Conservation (phyloP, 139 green algal genomes). For the Volvox africanus region DNA sequence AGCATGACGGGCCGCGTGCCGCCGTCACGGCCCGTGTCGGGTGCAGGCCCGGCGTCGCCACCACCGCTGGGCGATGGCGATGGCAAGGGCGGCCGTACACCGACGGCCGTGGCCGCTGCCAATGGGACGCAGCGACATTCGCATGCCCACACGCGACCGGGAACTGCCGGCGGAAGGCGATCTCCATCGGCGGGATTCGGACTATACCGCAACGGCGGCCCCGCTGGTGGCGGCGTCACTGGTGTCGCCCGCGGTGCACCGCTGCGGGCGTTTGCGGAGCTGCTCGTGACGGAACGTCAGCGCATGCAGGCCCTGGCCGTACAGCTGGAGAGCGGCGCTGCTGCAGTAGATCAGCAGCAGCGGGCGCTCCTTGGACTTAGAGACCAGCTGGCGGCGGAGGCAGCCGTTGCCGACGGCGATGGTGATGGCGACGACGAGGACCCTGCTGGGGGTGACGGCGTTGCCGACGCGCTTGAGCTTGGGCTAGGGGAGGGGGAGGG, state of each 20-base stretch:
- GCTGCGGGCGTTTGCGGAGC: neutral
- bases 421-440: neutral
- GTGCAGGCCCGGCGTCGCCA: neutral
- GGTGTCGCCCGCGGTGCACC: constrained; percentile 14
- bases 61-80: neutral
- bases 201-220: constrained; percentile 6
- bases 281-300: constrained; percentile 11
- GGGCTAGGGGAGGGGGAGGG: neutral
- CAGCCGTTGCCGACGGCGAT: neutral
- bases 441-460: neutral
- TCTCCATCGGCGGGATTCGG: neutral
- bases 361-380: constrained; percentile 7
- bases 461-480: neutral
- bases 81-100: neutral
- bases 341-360: constrained; percentile 6
- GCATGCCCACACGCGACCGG: neutral
- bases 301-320: constrained; percentile 23
- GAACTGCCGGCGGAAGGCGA: neutral
- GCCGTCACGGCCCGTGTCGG: constrained; percentile 40
- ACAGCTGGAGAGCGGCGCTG: constrained; percentile 2
- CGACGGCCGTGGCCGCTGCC: neutral
- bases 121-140: neutral
- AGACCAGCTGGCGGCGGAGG: neutral
- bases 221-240: neutral
- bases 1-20: constrained; percentile 45